A percentile compares a stretch with the other conserved stretches of the same genome.
phyloP scores from a whole-genome alignment of 2,329 filamentous ascomycete genomes.

The Ramularia collo-cygni region DNA sequence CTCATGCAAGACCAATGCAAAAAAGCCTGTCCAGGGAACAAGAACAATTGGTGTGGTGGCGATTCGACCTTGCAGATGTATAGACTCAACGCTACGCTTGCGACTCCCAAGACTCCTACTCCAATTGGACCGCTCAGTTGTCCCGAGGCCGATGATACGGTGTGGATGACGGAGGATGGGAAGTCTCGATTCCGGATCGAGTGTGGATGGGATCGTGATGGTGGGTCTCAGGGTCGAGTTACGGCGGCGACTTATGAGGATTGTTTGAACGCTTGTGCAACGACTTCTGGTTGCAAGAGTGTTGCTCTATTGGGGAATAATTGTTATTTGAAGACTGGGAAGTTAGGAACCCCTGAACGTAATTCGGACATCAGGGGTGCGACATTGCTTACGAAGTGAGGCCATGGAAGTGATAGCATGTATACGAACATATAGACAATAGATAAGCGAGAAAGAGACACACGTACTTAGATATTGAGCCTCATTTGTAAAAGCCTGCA shows the following conservation, averaged over 20 bases:
- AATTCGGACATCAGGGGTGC: neutral
- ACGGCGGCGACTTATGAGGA: neutral
- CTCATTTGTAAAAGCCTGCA: too few species aligned
- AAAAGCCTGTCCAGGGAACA: slow-evolving; percentile 22
- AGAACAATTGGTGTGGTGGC: slow-evolving; percentile 25
- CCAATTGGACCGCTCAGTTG: neutral
- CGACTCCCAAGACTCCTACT: neutral
- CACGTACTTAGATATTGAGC: too few species aligned
- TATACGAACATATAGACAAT: too few species aligned
- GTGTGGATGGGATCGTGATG: neutral
- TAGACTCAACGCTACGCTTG: slow-evolving; percentile 2
- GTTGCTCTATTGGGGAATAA: neutral
- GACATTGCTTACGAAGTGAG: neutral
- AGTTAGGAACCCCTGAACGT: neutral
- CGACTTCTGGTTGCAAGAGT: neutral
- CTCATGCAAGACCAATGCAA: neutral
- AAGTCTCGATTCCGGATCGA: neutral
- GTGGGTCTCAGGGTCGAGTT: neutral
- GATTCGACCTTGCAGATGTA: slow-evolving; percentile 21
- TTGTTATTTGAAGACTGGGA: slow-evolving; percentile 1
- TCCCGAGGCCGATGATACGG: neutral
- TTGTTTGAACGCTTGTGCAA: neutral
- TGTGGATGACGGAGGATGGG: neutral
- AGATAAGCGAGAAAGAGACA: too few species aligned
- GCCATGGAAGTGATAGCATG: too few species aligned